A percentile compares a stretch with the other conserved stretches of the same genome.
phyloP scores from a whole-genome alignment of 2,329 filamentous ascomycete species.

The Ceratocystis cubensis region DNA sequence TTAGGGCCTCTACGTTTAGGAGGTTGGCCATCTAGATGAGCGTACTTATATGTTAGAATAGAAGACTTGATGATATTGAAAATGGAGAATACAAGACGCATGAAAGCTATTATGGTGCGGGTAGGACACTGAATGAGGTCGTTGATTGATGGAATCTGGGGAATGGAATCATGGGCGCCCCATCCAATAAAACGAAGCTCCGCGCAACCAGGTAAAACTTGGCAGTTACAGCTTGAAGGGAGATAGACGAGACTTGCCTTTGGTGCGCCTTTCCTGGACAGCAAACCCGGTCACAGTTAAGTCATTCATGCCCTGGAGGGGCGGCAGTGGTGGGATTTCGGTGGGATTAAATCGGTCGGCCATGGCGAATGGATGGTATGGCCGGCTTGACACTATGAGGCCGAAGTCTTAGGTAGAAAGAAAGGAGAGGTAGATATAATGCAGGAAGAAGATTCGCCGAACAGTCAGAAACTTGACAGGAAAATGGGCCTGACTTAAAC shows the following conservation, averaged over 20 bases:
- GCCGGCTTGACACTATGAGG: not conserved
- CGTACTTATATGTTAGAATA: not conserved
- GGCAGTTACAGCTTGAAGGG: not conserved
- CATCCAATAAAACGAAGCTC: not conserved
- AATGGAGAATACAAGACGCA: not conserved
- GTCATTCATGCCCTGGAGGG: not conserved
- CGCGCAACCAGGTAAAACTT: not conserved
- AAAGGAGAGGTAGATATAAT: not conserved
- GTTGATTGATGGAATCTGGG: not conserved
- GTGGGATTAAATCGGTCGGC: slow-evolving; percentile 8
- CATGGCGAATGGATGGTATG: slow-evolving; percentile 6
- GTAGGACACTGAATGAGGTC: not conserved
- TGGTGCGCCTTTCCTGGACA: slow-evolving; percentile 18
- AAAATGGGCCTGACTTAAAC: not conserved
- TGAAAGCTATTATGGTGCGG: no score
- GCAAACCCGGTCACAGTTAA: slow-evolving; percentile 1
- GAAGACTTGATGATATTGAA: not conserved
- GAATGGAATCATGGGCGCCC: not conserved
- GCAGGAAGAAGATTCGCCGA: not conserved
- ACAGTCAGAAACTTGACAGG: not conserved
- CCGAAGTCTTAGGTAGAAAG: not conserved
- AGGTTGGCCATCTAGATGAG: slow-evolving; percentile 54
- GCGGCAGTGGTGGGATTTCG: not conserved
- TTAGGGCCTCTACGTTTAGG: slow-evolving; percentile 88
- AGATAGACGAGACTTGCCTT: slow-evolving; percentile 9